A percentile compares a stretch with the other conserved stretches of the same genome.
Evolutionary conservation across 225 moss, liverwort and hornwort species (phyloP).

Genomic region (Ulota crispa): DNA sequence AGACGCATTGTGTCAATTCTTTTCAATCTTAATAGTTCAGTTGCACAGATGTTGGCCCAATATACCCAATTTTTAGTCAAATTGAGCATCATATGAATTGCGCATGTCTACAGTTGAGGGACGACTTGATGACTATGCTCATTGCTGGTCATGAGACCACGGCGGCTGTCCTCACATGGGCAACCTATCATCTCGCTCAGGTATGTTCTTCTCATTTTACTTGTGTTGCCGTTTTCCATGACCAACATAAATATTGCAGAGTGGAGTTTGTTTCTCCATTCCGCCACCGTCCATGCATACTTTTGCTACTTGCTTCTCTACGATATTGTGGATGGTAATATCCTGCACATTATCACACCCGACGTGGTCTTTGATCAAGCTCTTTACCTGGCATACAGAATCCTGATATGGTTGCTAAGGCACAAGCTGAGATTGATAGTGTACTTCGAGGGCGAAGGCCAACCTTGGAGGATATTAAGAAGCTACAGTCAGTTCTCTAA

Average conservation of each 20-base stretch:
- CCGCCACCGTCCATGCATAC: background rate
- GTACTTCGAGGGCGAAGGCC: slow-evolving; percentile 80
- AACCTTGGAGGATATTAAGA: slow-evolving; percentile 74
- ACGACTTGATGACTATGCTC: slow-evolving; percentile 99
- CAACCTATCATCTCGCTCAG: slow-evolving; percentile 91
- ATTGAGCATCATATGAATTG: background rate
- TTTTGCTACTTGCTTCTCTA: background rate
- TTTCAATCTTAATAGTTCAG: background rate
- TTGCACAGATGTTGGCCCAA: background rate
- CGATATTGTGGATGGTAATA: background rate
- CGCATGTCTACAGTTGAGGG: slow-evolving; percentile 67
- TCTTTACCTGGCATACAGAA: slow-evolving; percentile 54
- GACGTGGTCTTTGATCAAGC: background rate
- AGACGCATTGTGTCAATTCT: background rate
- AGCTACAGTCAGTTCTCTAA: slow-evolving; percentile 62
- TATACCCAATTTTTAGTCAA: background rate
- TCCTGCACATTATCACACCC: slow-evolving; percentile 5
- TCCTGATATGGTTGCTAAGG: slow-evolving; percentile 78
- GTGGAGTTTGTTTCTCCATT: background rate
- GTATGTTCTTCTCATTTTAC: slow-evolving; percentile 30
- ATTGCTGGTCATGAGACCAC: slow-evolving; percentile 99
- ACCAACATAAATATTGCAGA: background rate
- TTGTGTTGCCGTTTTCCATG: background rate
- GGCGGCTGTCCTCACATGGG: slow-evolving; percentile 96
- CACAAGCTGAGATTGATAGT: slow-evolving; percentile 88